These are phyloP conservation scores for Nemania diffusa DNA, from an alignment of 2,329 filamentous ascomycete species.

Conservation along the genomic window DNA sequence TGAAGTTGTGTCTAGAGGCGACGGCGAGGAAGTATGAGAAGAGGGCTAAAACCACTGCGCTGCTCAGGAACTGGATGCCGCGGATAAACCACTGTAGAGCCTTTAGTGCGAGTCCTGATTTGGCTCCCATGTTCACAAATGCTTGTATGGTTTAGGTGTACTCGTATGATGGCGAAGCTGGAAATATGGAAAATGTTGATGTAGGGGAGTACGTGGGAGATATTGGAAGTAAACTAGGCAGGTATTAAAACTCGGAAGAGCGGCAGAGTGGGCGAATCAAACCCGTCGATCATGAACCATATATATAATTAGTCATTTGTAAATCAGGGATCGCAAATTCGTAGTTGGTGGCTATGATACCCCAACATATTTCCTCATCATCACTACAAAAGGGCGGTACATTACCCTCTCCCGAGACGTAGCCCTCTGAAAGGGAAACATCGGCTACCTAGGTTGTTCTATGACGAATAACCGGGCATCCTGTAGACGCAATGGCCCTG, in stretches of 20 bases:
- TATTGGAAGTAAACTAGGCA: background rate
- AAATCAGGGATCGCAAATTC: conserved; percentile 16
- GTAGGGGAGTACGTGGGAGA: too few relatives aligned
- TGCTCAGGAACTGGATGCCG: conserved; percentile 76
- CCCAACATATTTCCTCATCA: conserved; percentile 4
- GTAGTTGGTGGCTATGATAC: background rate
- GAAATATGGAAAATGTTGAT: too few relatives aligned
- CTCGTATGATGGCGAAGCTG: conserved; percentile 18
- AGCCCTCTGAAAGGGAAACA: conserved; percentile 1
- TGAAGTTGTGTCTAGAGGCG: conserved; percentile 70
- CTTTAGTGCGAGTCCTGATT: conserved; percentile 72
- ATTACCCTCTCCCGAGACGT: too few relatives aligned
- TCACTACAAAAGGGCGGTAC: background rate
- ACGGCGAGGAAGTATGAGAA: conserved; percentile 87
- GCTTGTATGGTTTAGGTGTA: conserved; percentile 27
- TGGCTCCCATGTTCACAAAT: conserved; percentile 63
- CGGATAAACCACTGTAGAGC: conserved; percentile 76
- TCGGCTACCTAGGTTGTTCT: conserved; percentile 11
- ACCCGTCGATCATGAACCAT: conserved; percentile 29
- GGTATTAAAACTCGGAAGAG: conserved; percentile 12
- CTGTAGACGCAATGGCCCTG: conserved; percentile 15
- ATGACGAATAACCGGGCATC: conserved; percentile 32
- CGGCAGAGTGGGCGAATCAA: conserved; percentile 21
- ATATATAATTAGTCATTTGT: conserved; percentile 10
- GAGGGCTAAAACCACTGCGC: conserved; percentile 78